Conservation (phyloP, 768 basidiomycete genomes). For the Hemileccinum rubropunctum region DNA sequence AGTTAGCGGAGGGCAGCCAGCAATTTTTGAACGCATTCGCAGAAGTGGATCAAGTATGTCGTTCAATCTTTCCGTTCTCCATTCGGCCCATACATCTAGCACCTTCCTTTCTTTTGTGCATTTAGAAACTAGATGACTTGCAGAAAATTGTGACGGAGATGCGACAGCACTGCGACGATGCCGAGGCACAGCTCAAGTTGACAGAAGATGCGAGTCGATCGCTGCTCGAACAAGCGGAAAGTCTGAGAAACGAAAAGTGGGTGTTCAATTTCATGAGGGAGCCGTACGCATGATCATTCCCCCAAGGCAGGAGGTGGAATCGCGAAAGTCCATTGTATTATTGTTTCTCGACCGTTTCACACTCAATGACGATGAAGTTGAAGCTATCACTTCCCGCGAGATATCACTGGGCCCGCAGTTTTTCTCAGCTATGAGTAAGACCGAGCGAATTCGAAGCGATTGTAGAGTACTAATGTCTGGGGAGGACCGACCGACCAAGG, state of each 20-base stretch:
- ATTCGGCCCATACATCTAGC: background rate
- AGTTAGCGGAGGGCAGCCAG: slow-evolving; percentile 76
- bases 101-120: background rate
- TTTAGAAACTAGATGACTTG: slow-evolving; percentile 79
- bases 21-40: slow-evolving; percentile 82
- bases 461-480: slow-evolving; percentile 86
- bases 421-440: slow-evolving; percentile 86
- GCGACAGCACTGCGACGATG: slow-evolving; percentile 79
- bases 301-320: slow-evolving; percentile 64
- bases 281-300: background rate
- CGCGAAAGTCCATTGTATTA: slow-evolving; percentile 68
- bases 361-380: slow-evolving; percentile 66
- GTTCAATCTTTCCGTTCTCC: background rate
- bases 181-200: slow-evolving; percentile 69
- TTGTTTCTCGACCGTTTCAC: slow-evolving; percentile 87
- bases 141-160: slow-evolving; percentile 78
- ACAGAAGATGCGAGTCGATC: slow-evolving; percentile 77
- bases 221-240: slow-evolving; percentile 80
- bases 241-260: slow-evolving; percentile 69
- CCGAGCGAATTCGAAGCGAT: slow-evolving; percentile 77
- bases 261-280: slow-evolving; percentile 10
- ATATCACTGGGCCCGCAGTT: slow-evolving; percentile 70
- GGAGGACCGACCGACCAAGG: slow-evolving; percentile 73
- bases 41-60: slow-evolving; percentile 83
- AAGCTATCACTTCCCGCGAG: slow-evolving; percentile 75